Base-by-base conservation (phyloP, 768 basidiomycete genomes). In the Phlegmacium glaucopus region DNA sequence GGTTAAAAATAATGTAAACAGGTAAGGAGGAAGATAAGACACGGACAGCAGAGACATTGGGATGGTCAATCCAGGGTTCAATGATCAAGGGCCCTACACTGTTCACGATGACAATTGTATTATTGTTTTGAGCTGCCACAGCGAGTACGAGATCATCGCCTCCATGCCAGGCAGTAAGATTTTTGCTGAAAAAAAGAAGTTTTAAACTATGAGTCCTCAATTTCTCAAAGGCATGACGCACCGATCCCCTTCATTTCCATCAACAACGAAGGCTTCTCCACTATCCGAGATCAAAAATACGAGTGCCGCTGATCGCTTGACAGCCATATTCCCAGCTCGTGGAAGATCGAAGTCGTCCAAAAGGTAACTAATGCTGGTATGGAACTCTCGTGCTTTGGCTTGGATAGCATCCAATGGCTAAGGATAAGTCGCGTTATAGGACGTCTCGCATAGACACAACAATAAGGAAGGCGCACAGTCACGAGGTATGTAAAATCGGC, bases 31-130 rank as follows among this genome's bases (percentile, higher is more conserved):
- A 22, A 22, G 22, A 22, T 22, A 22, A 22, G 22, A 22, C 5
- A 22, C 22, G 22, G 3, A 22, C 22, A 22, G 22, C 22, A 5
- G 22, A 22, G 22, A 22, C 70, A 58, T 85, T 84, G 2, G 72
- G 62, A 52, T 83, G 69, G 43, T 72, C 71, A 35, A 80, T 76
- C 79, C 82, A 83, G 16, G 73, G 52, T 61, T 84, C 78, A 66
- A 77, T 67, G 26, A 70, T 69, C 42, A 83, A 76, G 0, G 79
- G 75, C 0, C 85, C 85, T 39, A 85, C 83, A 7, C 76, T 73
- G 59, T 88, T 80, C 4, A 86, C 72, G 9, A 87, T 76, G 30
- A 88, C 85, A 29, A 90, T 68, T 1, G 82, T 84, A 55, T 79
- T 76, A 18, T 71, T 62, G 56, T 81, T 82, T n/a, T 67, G 68